Evolutionary conservation across 2,329 filamentous ascomycete species (phyloP), one percentile per base, ranked within the genome.

Genomic region (Phaeosphaeria sp.): DNA sequence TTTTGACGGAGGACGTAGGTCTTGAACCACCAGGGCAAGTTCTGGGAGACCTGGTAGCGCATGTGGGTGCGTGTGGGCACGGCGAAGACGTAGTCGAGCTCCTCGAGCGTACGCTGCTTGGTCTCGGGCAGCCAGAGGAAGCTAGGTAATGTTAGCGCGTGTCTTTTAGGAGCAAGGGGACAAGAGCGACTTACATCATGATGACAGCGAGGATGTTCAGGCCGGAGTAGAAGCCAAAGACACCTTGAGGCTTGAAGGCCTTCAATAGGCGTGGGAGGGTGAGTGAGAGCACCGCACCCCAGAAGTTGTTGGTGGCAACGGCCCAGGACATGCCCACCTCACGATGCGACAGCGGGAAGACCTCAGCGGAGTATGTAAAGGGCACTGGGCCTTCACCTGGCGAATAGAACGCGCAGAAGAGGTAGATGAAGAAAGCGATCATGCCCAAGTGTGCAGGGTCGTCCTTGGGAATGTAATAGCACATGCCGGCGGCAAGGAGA

Each of bases 291-390:
- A 90, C 83, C 0, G 84, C 81, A 7, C 79, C 83, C 77, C 83
- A 85, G 75, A 84, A 84, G 60, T 89, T 79, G 60, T 87, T 89
- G 0, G 87, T 90, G 1, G 88, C 86, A 8, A 91, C 88, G 7
- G 87, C 85, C 76, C 84, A 90, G 0, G 83, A 84, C 89, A 91
- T 91, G 55, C 89, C 89, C 22, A 91, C 82, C 69, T 91, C 89
- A 67, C 89, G 83, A 71, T 91, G 88, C 1, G 87, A 89, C 0
- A 91, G 82, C 0, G 89, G 89, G 71, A 89, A 91, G 1, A 90
- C 87, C 72, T 91, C 89, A 43, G 89, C 7, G 2, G 67, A 69
- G 54, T 69, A 69, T 2, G 65, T 64, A 46, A 69, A 69, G 0
- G 65, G 64, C 9, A 91, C 88, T 4, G 86, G 79, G 1, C 80